A percentile compares a stretch with the other conserved stretches of the same genome.
Evolutionary conservation across 2,329 filamentous ascomycete genomes (phyloP).

Genomic region (Pyricularia sp.): DNA sequence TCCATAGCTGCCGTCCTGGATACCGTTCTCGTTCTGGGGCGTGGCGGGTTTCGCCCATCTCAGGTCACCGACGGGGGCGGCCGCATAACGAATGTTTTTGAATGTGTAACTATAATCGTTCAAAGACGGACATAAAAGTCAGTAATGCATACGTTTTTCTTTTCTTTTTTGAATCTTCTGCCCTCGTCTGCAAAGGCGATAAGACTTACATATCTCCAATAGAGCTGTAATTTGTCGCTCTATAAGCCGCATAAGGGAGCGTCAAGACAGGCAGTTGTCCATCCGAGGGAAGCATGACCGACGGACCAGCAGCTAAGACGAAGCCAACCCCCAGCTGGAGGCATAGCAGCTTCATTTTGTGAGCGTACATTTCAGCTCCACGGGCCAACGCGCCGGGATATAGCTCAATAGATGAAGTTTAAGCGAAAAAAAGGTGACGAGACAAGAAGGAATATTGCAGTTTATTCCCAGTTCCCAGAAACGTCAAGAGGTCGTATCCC

Average conservation of each 20-base stretch:
- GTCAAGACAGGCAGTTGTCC: slow-evolving; percentile 13
- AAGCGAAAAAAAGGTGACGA: too few relatives aligned
- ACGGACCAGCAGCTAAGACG: neutral
- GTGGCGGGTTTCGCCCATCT: slow-evolving; percentile 27
- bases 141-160: neutral
- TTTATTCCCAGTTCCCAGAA: neutral
- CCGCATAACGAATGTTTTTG: slow-evolving; percentile 33
- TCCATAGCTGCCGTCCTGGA: slow-evolving; percentile 18
- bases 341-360: neutral
- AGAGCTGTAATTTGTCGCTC: slow-evolving; percentile 12
- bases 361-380: neutral
- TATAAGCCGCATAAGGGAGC: slow-evolving; percentile 16
- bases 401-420: neutral
- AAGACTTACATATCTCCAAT: slow-evolving; percentile 14
- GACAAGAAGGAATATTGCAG: neutral
- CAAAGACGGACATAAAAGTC: too few relatives aligned
- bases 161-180: neutral
- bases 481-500: neutral
- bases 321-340: neutral
- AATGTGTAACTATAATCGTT: slow-evolving; percentile 22
- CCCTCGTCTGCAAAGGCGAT: neutral
- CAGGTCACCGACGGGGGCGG: slow-evolving; percentile 27
- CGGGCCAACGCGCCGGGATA: neutral
- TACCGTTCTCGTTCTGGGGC: slow-evolving; percentile 10
- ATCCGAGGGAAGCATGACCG: neutral